These are phyloP conservation scores for Camptophora hylomeconis DNA, from an alignment of 2,329 filamentous ascomycete species.

Conservation along the genomic window DNA sequence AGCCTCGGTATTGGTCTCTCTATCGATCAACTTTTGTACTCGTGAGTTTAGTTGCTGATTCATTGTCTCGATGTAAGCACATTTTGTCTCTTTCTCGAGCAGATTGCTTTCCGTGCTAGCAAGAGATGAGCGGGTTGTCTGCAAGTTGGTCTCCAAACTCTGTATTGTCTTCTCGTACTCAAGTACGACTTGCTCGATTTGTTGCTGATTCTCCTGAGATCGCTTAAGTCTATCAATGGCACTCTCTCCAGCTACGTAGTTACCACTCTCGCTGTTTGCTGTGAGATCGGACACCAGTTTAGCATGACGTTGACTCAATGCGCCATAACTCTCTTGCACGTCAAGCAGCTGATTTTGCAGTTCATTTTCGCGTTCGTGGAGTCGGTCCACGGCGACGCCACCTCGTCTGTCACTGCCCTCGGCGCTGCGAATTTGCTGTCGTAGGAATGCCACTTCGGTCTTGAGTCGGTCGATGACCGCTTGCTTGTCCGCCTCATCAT, in stretches of 20 bases:
- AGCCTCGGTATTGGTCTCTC: slow-evolving; percentile 79
- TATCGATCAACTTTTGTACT: slow-evolving; percentile 83
- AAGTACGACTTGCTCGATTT: slow-evolving; percentile 87
- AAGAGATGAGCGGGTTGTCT: slow-evolving; percentile 71
- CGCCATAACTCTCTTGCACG: slow-evolving; percentile 84
- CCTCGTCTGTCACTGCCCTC: slow-evolving; percentile 50
- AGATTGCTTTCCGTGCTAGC: slow-evolving; percentile 74
- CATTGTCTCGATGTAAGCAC: slow-evolving; percentile 83
- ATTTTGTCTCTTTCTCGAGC: slow-evolving; percentile 86
- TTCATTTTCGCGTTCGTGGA: slow-evolving; percentile 50
- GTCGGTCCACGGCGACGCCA: slow-evolving; percentile 66
- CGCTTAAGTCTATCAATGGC: slow-evolving; percentile 81
- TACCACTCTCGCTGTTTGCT: slow-evolving; percentile 41
- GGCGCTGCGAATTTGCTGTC: slow-evolving; percentile 83
- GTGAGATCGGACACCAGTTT: slow-evolving; percentile 89
- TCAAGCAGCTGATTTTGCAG: slow-evolving; percentile 90
- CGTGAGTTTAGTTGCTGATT: slow-evolving; percentile 79
- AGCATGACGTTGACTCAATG: slow-evolving; percentile 85
- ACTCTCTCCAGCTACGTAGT: slow-evolving; percentile 57
- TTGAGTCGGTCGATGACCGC: slow-evolving; percentile 86
- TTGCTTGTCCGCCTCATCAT: slow-evolving; percentile 86
- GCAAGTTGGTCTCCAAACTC: slow-evolving; percentile 77
- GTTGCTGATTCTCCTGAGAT: slow-evolving; percentile 90
- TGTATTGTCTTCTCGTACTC: slow-evolving; percentile 99
- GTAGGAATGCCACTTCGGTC: slow-evolving; percentile 82